These are phyloP conservation scores for Alternaria longipes DNA, from an alignment of 2,329 filamentous ascomycete genomes.

Conservation along the genomic window DNA sequence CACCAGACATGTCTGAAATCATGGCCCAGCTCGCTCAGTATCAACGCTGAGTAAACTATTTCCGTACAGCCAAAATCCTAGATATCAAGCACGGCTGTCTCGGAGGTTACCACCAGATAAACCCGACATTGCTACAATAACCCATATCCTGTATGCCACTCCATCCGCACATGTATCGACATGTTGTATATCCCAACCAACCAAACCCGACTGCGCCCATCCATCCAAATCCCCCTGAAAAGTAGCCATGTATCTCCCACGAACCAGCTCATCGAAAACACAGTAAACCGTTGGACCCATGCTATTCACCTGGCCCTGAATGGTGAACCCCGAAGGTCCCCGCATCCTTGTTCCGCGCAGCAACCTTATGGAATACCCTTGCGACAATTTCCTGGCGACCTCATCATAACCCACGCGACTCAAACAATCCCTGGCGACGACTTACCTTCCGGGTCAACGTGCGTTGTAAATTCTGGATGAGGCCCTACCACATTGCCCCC, in stretches of 20 bases:
- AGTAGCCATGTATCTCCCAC: slow-evolving; percentile 10
- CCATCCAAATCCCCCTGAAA: background rate
- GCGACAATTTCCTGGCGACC: slow-evolving; percentile 8
- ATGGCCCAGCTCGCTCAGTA: slow-evolving; percentile 76
- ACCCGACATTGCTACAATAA: slow-evolving; percentile 13
- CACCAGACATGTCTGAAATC: slow-evolving; percentile 71
- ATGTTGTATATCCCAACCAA: slow-evolving; percentile 10
- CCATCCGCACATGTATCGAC: slow-evolving; percentile 12
- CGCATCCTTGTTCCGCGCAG: background rate
- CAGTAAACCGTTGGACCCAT: background rate
- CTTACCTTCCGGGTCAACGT: background rate
- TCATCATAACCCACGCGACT: slow-evolving; percentile 3
- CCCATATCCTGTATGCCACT: slow-evolving; percentile 4
- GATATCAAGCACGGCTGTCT: slow-evolving; percentile 12
- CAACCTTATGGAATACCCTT: slow-evolving; percentile 4
- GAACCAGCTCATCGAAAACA: slow-evolving; percentile 6
- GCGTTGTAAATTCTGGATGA: background rate
- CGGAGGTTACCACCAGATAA: slow-evolving; percentile 8
- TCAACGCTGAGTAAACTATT: slow-evolving; percentile 55
- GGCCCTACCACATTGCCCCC: background rate
- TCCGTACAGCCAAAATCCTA: slow-evolving; percentile 3
- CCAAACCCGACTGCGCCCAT: slow-evolving; percentile 15
- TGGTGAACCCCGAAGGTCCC: slow-evolving; percentile 6
- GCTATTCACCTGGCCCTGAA: background rate
- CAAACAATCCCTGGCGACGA: slow-evolving; percentile 4